These are phyloP conservation scores for Thyridium curvatum DNA, from an alignment of 2,329 filamentous ascomycete species.

Conservation along the genomic window DNA sequence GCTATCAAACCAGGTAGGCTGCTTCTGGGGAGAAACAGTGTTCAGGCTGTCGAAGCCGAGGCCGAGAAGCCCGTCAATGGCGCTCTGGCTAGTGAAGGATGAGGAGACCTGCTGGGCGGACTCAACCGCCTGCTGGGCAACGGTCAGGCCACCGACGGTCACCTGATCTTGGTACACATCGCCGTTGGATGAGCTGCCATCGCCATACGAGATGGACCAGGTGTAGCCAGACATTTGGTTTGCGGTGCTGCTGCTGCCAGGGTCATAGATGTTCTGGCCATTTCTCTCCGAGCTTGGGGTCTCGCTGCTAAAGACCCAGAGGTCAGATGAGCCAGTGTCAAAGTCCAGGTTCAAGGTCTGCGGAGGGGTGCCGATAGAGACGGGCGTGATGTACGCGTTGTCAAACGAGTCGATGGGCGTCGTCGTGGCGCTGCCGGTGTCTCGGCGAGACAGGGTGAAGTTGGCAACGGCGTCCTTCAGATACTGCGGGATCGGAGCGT, in stretches of 20 bases:
- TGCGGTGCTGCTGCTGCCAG: constrained; percentile 18
- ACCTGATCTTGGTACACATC: constrained; percentile 23
- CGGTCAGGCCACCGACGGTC: constrained; percentile 19
- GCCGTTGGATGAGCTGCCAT: constrained; percentile 21
- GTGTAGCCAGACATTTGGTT: constrained; percentile 15
- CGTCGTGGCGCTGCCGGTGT: constrained; percentile 9
- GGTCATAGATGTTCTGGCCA: constrained; percentile 21
- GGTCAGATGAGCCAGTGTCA: constrained; percentile 38
- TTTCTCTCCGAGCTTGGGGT: constrained; percentile 13
- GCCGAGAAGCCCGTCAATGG: constrained; percentile 17
- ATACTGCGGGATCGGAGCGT: constrained; percentile 6
- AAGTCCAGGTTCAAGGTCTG: constrained; percentile 37
- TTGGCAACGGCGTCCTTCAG: constrained; percentile 7
- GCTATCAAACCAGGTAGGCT: constrained; percentile 29
- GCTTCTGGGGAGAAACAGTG: constrained; percentile 15
- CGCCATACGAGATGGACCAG: constrained; percentile 25
- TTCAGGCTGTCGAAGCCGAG: constrained; percentile 22
- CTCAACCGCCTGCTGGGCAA: constrained; percentile 22
- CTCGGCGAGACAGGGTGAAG: constrained; percentile 3
- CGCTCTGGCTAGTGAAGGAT: constrained; percentile 15
- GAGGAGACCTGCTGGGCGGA: constrained; percentile 16
- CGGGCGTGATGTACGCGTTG: constrained; percentile 23
- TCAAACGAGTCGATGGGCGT: constrained; percentile 15
- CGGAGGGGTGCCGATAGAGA: constrained; percentile 29
- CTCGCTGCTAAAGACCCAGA: constrained; percentile 27